These are phyloP conservation scores for Zoysia pacifica DNA, from an alignment of 176 grass and related monocot species.

Conservation along the genomic window DNA sequence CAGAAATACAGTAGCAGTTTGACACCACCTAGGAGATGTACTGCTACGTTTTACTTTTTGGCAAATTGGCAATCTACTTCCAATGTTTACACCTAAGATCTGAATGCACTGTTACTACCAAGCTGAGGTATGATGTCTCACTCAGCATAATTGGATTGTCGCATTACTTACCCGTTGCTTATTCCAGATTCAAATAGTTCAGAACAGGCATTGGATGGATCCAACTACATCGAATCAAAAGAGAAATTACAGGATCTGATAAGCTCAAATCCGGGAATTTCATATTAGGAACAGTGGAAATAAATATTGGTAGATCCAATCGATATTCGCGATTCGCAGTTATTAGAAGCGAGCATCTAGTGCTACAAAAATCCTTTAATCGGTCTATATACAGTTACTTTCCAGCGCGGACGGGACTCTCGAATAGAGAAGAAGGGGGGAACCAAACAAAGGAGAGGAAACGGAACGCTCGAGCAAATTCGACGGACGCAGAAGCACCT, in stretches of 20 bases:
- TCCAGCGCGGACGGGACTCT: slow-evolving; percentile 11
- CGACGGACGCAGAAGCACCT: not conserved
- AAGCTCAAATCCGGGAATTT: not conserved
- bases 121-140: not conserved
- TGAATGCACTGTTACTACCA: not conserved
- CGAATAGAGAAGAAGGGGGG: not conserved
- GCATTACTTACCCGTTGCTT: not conserved
- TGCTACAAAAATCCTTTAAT: not conserved
- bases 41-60: not conserved
- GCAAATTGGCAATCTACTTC: not conserved
- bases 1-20: not conserved
- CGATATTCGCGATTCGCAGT: not conserved
- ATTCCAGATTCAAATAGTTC: not conserved
- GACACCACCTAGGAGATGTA: not conserved
- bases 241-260: not conserved
- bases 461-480: not conserved
- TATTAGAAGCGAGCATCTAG: slow-evolving; percentile 36
- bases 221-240: not conserved
- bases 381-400: slow-evolving; percentile 47
- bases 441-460: not conserved
- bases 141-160: not conserved
- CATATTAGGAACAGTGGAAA: not conserved
- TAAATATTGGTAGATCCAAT: not conserved
- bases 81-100: not conserved
- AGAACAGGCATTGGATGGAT: not conserved